Percentiles rank a stretch among this genome's conserved stretches.
phyloP scores from a whole-genome alignment of 208 protist species.

The Tritrichomonas musculus region DNA sequence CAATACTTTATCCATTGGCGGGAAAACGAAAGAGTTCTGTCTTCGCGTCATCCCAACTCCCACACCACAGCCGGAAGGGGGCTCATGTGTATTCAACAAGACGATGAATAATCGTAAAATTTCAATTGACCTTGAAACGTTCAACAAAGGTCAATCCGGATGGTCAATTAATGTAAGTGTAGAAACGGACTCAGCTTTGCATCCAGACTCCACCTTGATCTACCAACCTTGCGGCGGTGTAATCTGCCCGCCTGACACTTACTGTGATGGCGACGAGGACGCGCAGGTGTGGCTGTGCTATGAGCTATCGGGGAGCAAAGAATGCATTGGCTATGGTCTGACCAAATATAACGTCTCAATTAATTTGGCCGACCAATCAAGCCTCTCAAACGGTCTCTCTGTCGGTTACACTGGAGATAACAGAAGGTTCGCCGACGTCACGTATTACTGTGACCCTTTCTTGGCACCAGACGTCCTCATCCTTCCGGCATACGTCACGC shows the following conservation, averaged over 20 bases:
- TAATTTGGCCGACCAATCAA: background rate
- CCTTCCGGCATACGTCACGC: too few relatives aligned
- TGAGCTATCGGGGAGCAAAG: background rate
- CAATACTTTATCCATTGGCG: background rate
- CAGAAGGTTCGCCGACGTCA: background rate
- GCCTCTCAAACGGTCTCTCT: background rate
- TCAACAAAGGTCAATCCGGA: background rate
- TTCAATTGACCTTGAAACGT: background rate
- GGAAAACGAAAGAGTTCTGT: background rate
- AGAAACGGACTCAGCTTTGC: too few relatives aligned
- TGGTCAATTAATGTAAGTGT: background rate
- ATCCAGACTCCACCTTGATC: background rate
- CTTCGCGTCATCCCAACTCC: background rate
- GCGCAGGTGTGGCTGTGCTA: background rate
- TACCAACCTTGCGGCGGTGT: background rate
- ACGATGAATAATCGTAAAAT: background rate
- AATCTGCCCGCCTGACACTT: background rate
- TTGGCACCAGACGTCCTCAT: background rate
- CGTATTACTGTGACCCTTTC: background rate
- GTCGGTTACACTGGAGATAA: background rate
- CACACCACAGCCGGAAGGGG: background rate
- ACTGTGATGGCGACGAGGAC: background rate
- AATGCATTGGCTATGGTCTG: background rate
- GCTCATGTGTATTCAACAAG: too few relatives aligned
- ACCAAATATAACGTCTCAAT: background rate